These are phyloP conservation scores for Ascomycota sp. DNA, from an alignment of 2,329 filamentous ascomycete species.

Conservation along the genomic window DNA sequence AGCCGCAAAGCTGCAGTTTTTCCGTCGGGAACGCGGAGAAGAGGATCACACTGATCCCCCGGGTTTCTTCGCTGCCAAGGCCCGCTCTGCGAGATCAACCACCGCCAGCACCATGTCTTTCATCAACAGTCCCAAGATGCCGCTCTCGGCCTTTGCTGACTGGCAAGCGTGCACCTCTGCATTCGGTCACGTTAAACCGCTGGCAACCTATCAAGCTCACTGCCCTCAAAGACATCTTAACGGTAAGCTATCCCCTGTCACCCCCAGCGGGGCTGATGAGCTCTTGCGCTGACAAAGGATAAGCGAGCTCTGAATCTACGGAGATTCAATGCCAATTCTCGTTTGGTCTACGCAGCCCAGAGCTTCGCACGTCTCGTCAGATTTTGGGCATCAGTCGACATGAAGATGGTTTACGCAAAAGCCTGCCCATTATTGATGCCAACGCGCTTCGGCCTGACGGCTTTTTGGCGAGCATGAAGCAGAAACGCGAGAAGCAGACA, in stretches of 20 bases:
- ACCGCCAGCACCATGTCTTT: constrained; percentile 13
- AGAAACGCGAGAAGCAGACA: constrained; percentile 2
- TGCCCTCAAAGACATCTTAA: background rate
- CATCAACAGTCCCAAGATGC: constrained; percentile 7
- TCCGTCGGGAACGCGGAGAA: constrained; percentile 13
- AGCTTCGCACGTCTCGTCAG: background rate
- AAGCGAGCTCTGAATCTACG: too few relatives aligned
- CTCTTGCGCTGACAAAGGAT: too few relatives aligned
- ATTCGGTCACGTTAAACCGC: constrained; percentile 3
- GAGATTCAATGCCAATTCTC: constrained; percentile 1
- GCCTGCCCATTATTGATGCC: constrained; percentile 3
- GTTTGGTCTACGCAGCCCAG: background rate
- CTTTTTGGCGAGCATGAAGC: constrained; percentile 7
- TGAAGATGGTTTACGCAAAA: constrained; percentile 1
- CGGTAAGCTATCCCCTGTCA: too few relatives aligned
- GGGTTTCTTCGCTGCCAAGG: constrained; percentile 9
- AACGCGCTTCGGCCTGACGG: constrained; percentile 6
- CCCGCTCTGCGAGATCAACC: constrained; percentile 9
- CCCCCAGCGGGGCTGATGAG: too few relatives aligned
- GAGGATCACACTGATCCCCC: constrained; percentile 16
- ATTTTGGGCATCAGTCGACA: background rate
- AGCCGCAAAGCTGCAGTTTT: constrained; percentile 13
- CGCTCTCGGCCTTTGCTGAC: constrained; percentile 6
- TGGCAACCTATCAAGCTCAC: constrained; percentile 3
- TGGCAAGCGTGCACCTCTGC: constrained; percentile 1